Evolutionary conservation across 2,329 filamentous ascomycete genomes (phyloP).

Genomic region (Hypoxylon sp.): DNA sequence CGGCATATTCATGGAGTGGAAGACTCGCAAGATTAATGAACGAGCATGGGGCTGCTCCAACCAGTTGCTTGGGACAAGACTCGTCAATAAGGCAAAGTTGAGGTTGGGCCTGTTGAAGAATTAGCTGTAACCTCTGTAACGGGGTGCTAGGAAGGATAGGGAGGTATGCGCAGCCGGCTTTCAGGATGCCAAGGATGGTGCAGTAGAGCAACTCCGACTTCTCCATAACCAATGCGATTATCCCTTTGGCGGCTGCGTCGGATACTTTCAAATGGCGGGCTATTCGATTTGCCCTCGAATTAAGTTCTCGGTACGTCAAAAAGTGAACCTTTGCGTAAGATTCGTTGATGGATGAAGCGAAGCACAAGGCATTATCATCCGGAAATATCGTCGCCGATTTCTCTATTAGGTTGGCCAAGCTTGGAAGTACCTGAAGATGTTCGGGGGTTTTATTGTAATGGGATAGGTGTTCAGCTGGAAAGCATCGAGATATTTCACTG

Average conservation of each 20-base stretch:
- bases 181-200: constrained; percentile 78
- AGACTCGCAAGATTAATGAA: constrained; percentile 53
- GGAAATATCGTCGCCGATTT: constrained; percentile 61
- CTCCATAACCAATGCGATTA: constrained; percentile 81
- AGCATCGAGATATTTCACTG: constrained; percentile 39
- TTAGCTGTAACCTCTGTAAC: constrained; percentile 66
- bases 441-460: constrained; percentile 59
- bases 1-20: constrained; percentile 47
- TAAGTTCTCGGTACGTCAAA: constrained; percentile 74
- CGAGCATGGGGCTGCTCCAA: constrained; percentile 31
- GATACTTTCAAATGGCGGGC: constrained; percentile 65
- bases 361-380: constrained; percentile 70
- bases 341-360: constrained; percentile 63
- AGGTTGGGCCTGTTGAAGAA: constrained; percentile 71
- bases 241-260: constrained; percentile 62
- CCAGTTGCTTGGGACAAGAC: constrained; percentile 36
- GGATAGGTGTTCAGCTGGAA: constrained; percentile 58
- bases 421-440: constrained; percentile 52
- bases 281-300: constrained; percentile 71
- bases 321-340: constrained; percentile 52
- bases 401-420: constrained; percentile 68
- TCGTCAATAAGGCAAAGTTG: constrained; percentile 58
- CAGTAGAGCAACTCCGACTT: constrained; percentile 80
- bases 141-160: constrained; percentile 82
- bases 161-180: constrained; percentile 82